Conservation (phyloP, 306 rosid species). For the Lathyrus oleraceus region DNA sequence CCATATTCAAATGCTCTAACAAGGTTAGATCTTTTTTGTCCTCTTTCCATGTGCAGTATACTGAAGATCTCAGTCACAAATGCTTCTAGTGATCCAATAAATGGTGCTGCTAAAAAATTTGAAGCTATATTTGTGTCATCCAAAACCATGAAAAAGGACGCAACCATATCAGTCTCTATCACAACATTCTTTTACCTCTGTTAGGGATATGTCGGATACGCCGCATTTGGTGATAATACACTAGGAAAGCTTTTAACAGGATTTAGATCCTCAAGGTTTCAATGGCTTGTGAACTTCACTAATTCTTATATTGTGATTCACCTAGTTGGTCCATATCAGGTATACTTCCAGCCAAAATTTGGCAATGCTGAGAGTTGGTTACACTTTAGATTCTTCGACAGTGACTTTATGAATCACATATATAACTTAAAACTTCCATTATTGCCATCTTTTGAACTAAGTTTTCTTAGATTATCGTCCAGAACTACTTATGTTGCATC, state of each 20-base stretch:
- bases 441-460: conserved; percentile 47
- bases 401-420: conserved; percentile 46
- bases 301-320: conserved; percentile 65
- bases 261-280: conserved; percentile 58
- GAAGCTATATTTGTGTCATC: conserved; percentile 84
- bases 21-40: conserved; percentile 65
- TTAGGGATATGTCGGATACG: conserved; percentile 70
- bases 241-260: conserved; percentile 79
- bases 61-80: conserved; percentile 65
- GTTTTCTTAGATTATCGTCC: conserved; percentile 53
- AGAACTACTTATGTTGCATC: conserved; percentile 58
- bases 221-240: conserved; percentile 71
- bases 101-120: conserved; percentile 72
- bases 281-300: conserved; percentile 69
- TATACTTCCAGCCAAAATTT: conserved; percentile 62
- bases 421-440: conserved; percentile 43
- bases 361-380: conserved; percentile 60
- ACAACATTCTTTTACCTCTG: conserved; percentile 61
- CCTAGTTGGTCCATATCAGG: conserved; percentile 82
- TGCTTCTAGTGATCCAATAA: conserved; percentile 47
- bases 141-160: conserved; percentile 66
- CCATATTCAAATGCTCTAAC: conserved; percentile 55
- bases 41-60: conserved; percentile 58
- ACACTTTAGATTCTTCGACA: conserved; percentile 33
- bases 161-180: conserved; percentile 41